Evolutionary conservation across 169 alveolate species (phyloP).

Genomic region (Neospora caninum): DNA sequence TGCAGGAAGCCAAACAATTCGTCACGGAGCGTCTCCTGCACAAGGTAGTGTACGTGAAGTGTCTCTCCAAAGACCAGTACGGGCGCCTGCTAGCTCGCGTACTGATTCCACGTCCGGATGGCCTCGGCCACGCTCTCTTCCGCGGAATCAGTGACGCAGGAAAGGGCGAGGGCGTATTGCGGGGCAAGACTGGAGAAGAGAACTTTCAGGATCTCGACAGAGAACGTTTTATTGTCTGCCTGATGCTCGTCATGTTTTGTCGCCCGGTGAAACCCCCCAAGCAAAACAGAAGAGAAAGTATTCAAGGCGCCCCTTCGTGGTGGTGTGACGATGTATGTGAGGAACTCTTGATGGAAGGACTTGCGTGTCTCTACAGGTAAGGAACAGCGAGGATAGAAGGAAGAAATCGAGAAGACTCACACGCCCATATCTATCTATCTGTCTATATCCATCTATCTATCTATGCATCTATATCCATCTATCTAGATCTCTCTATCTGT

Average conservation of each 20-base stretch:
- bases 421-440: neutral
- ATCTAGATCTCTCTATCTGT: no score
- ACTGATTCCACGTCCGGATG: slow-evolving; percentile 34
- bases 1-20: slow-evolving; percentile 42
- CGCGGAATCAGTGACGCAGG: neutral
- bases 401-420: neutral
- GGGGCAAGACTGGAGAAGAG: neutral
- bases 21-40: slow-evolving; percentile 15
- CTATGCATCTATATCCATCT: no score
- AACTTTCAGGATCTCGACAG: no score
- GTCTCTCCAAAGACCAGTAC: slow-evolving; percentile 51
- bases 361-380: slow-evolving; percentile 51
- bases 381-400: neutral
- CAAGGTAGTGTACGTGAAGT: slow-evolving; percentile 19
- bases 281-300: neutral
- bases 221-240: no score
- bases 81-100: slow-evolving; percentile 51
- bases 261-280: neutral
- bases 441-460: no score
- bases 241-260: no score
- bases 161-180: neutral
- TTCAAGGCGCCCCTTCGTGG: slow-evolving; percentile 14
- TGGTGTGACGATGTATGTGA: slow-evolving; percentile 56
- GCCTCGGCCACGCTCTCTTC: neutral
- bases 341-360: slow-evolving; percentile 45